These are phyloP conservation scores for Yamadazyma friedrichii DNA, from an alignment of 1,139 yeast species.

Conservation along the genomic window DNA sequence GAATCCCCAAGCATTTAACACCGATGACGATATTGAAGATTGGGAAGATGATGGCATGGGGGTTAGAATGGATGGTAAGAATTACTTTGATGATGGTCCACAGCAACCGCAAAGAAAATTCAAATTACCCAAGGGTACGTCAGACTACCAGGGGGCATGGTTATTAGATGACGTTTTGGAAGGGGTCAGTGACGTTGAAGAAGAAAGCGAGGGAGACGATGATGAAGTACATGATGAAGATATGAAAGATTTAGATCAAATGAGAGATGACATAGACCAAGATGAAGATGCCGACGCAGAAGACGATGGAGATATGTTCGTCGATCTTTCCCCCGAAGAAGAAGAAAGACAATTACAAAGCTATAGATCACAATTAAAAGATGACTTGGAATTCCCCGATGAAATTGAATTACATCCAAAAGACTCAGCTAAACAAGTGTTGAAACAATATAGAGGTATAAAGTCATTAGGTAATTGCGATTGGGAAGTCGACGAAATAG, in stretches of 20 bases:
- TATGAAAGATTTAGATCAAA: conserved; percentile 24
- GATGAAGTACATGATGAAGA: conserved; percentile 25
- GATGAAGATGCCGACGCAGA: conserved; percentile 31
- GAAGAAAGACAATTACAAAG: conserved; percentile 74
- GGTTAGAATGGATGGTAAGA: conserved; percentile 71
- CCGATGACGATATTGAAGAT: conserved; percentile 24
- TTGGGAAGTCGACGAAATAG: conserved; percentile 88
- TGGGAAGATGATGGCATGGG: conserved; percentile 49
- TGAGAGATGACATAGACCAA: conserved; percentile 19
- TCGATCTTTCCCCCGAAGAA: conserved; percentile 78
- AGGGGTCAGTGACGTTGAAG: conserved; percentile 43
- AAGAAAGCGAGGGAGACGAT: conserved; percentile 46
- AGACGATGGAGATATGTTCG: conserved; percentile 58
- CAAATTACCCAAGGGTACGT: conserved; percentile 81
- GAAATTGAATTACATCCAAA: conserved; percentile 82
- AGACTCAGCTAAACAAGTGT: conserved; percentile 72
- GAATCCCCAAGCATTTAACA: conserved; percentile 57
- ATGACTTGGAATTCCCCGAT: conserved; percentile 93
- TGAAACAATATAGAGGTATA: conserved; percentile 80
- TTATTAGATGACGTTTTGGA: conserved; percentile 58
- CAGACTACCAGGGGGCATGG: conserved; percentile 96
- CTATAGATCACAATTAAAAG: conserved; percentile 69
- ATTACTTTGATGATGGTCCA: conserved; percentile 46
- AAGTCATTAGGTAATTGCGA: conserved; percentile 75
- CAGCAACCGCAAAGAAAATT: conserved; percentile 30